phyloP scores from a whole-genome alignment of 441 rosid species.

The Omphalea diandra region DNA sequence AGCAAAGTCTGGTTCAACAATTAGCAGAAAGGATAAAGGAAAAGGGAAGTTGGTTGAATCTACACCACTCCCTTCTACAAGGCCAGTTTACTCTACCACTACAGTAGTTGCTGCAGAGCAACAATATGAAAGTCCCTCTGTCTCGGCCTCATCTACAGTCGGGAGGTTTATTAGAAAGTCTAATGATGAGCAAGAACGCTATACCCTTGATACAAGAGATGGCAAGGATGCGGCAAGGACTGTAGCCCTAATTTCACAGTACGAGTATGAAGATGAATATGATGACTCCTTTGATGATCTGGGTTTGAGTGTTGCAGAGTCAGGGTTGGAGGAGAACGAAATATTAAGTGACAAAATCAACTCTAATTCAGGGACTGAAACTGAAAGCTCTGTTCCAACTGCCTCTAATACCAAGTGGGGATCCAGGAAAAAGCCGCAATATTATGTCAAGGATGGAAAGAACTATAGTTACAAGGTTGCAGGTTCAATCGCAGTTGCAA shows the following conservation, averaged over 20 bases:
- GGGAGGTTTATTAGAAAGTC: slow-evolving; percentile 88
- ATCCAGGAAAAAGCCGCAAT: slow-evolving; percentile 73
- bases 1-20: slow-evolving; percentile 45
- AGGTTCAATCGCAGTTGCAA: slow-evolving; percentile 80
- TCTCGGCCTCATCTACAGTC: slow-evolving; percentile 52
- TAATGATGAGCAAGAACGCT: slow-evolving; percentile 41
- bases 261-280: slow-evolving; percentile 94
- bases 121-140: slow-evolving; percentile 35
- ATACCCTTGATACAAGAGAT: slow-evolving; percentile 50
- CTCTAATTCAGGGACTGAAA: slow-evolving; percentile 33
- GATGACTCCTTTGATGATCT: slow-evolving; percentile 98
- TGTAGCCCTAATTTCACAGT: slow-evolving; percentile 61
- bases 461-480: slow-evolving; percentile 94
- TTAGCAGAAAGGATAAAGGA: slow-evolving; percentile 71
- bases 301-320: slow-evolving; percentile 67
- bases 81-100: slow-evolving; percentile 24
- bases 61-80: slow-evolving; percentile 13
- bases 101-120: slow-evolving; percentile 24
- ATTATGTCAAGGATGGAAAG: slow-evolving; percentile 89
- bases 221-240: slow-evolving; percentile 48
- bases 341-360: slow-evolving; percentile 43
- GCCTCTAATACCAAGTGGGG: slow-evolving; percentile 67
- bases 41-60: slow-evolving; percentile 77
- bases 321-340: slow-evolving; percentile 71
- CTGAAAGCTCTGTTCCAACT: slow-evolving; percentile 31